A percentile compares a stretch with the other conserved stretches of the same genome.
Evolutionary conservation across 1,284 basidiomycete species (phyloP).

Genomic region (Moesziomyces sp.): DNA sequence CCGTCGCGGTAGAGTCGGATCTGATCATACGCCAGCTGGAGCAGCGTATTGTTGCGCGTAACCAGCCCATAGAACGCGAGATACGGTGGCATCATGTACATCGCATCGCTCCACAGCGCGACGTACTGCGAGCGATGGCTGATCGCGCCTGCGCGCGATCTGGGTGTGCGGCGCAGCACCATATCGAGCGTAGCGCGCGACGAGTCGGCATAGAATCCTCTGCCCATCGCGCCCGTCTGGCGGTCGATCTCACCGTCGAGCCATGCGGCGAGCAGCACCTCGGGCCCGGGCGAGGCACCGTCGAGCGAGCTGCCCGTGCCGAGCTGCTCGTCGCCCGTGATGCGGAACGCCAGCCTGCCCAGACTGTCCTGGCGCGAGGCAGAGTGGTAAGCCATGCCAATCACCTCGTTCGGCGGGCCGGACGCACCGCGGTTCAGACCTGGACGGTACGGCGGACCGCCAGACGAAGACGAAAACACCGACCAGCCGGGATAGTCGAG

Average conservation of each 20-base stretch:
- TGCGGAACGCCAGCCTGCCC: slow-evolving; percentile 57
- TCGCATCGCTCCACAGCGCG: slow-evolving; percentile 67
- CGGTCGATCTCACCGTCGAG: slow-evolving; percentile 53
- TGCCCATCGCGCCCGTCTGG: slow-evolving; percentile 20
- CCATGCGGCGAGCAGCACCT: slow-evolving; percentile 60
- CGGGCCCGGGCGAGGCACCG: slow-evolving; percentile 56
- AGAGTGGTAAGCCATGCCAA: slow-evolving; percentile 56
- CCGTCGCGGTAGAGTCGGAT: slow-evolving; percentile 78
- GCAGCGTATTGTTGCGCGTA: slow-evolving; percentile 76
- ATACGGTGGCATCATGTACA: slow-evolving; percentile 92
- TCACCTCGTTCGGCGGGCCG: slow-evolving; percentile 39
- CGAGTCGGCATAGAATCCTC: slow-evolving; percentile 73
- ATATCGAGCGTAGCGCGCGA: slow-evolving; percentile 79
- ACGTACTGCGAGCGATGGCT: slow-evolving; percentile 58
- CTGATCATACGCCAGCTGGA: slow-evolving; percentile 81
- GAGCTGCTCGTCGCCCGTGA: slow-evolving; percentile 60
- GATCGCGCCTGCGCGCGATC: slow-evolving; percentile 66
- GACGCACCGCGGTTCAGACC: slow-evolving; percentile 14
- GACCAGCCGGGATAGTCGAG: slow-evolving; percentile 53
- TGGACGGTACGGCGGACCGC: slow-evolving; percentile 51
- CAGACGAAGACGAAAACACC: slow-evolving; percentile 46
- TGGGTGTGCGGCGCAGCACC: slow-evolving; percentile 76
- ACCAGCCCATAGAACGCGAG: slow-evolving; percentile 86
- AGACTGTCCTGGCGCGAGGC: slow-evolving; percentile 48
- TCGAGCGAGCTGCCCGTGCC: slow-evolving; percentile 57